These are phyloP conservation scores for Physcomitrellopsis africana DNA, from an alignment of 225 moss, liverwort and hornwort species.

Conservation along the genomic window DNA sequence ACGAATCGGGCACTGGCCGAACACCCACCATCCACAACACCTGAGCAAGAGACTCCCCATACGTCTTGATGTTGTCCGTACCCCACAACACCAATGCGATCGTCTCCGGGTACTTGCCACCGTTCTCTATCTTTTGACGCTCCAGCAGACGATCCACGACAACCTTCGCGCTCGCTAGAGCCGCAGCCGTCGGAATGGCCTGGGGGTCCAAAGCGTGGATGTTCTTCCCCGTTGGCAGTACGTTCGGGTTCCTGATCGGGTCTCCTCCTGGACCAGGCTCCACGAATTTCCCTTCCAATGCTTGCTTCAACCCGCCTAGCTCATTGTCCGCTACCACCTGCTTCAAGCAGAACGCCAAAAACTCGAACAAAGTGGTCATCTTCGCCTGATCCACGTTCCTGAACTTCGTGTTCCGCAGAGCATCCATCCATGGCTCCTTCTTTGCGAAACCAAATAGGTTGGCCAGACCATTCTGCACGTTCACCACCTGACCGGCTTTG, in stretches of 20 bases:
- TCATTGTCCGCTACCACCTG: constrained; percentile 98
- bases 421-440: constrained; percentile 95
- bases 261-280: constrained; percentile 99
- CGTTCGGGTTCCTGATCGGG: constrained; percentile 94
- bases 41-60: constrained; percentile 96
- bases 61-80: constrained; percentile 99
- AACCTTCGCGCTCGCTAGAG: constrained; percentile 88
- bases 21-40: constrained; percentile 99
- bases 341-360: constrained; percentile 93
- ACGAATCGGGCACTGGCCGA: constrained; percentile 83
- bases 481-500: constrained; percentile 81
- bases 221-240: constrained; percentile 93
- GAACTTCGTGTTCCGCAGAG: constrained; percentile 65
- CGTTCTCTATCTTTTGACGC: constrained; percentile 89
- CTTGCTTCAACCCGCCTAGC: constrained; percentile 89
- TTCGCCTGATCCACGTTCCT: constrained; percentile 67
- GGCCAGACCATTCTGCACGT: constrained; percentile 67
- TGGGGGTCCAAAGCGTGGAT: constrained; percentile 97
- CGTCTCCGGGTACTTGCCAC: constrained; percentile 92
- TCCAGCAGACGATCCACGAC: constrained; percentile 92
- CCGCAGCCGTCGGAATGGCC: constrained; percentile 89
- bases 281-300: constrained; percentile 90
- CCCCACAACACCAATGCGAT: constrained; percentile 96
- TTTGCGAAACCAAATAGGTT: constrained; percentile 83
- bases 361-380: constrained; percentile 77